Conservation (phyloP, 345 rosid genomes). For the Boechera divaricarpa region DNA sequence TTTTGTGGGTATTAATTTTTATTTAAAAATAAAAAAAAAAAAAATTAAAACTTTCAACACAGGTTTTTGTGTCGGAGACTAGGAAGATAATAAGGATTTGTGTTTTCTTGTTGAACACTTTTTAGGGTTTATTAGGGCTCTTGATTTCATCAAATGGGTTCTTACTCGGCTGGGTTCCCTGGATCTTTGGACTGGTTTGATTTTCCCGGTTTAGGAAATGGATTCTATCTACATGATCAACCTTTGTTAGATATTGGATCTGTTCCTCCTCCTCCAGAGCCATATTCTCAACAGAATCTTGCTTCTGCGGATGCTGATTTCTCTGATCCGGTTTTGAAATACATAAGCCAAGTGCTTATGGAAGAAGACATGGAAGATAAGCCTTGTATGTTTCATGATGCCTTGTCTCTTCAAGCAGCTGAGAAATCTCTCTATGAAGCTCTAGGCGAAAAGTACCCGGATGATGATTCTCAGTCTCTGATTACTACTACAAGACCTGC, state of each 20-base stretch:
- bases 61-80: constrained; percentile 8
- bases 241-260: constrained; percentile 43
- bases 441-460: constrained; percentile 62
- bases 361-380: constrained; percentile 73
- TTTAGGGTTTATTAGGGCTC: constrained; percentile 38
- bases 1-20: too few species aligned
- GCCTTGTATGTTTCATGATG: constrained; percentile 63
- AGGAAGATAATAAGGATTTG: not conserved
- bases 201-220: constrained; percentile 41
- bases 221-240: constrained; percentile 43
- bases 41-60: not conserved
- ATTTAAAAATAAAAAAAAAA: too few species aligned
- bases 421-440: constrained; percentile 74
- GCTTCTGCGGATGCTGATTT: constrained; percentile 53
- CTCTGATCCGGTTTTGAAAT: constrained; percentile 60
- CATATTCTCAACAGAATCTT: constrained; percentile 41
- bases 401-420: constrained; percentile 75
- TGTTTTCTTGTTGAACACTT: constrained; percentile 38
- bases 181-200: constrained; percentile 32
- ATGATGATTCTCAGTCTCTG: constrained; percentile 35
- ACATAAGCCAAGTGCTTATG: constrained; percentile 77
- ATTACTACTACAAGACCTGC: constrained; percentile 46
- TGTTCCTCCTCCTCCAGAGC: constrained; percentile 34
- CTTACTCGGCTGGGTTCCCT: constrained; percentile 37
- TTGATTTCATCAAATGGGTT: constrained; percentile 41